phyloP scores from a whole-genome alignment of 352 stramenopile species.

The Pythium sukuiense region DNA sequence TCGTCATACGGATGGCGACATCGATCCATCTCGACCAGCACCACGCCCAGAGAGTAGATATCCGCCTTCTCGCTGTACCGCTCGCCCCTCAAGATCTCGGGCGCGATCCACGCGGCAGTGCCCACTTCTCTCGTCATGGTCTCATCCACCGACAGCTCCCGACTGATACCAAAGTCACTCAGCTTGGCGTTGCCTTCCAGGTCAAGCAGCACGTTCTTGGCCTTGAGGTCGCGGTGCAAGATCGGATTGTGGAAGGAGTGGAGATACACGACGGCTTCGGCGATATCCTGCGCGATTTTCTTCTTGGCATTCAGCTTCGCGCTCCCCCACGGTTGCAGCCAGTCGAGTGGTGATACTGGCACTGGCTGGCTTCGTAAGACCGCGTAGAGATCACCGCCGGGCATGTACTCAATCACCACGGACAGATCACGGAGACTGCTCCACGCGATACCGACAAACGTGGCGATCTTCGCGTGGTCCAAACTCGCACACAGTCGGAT shows the following conservation, averaged over 20 bases:
- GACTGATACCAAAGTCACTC: slow-evolving; percentile 20
- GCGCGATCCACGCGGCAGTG: slow-evolving; percentile 29
- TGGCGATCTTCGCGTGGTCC: slow-evolving; percentile 30
- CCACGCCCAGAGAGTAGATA: slow-evolving; percentile 31
- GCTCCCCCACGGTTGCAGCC: not conserved
- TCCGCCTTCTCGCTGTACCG: slow-evolving; percentile 33
- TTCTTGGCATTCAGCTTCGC: slow-evolving; percentile 6
- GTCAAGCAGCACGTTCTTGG: slow-evolving; percentile 19
- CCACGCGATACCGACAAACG: slow-evolving; percentile 31
- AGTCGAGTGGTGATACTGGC: not conserved
- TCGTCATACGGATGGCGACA: slow-evolving; percentile 11
- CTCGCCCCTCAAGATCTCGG: slow-evolving; percentile 26
- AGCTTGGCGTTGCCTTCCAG: slow-evolving; percentile 11
- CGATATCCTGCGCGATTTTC: slow-evolving; percentile 13
- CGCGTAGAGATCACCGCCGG: slow-evolving; percentile 23
- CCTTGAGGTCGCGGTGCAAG: slow-evolving; percentile 23
- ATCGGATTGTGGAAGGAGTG: slow-evolving; percentile 20
- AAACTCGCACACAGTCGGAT: slow-evolving; percentile 32
- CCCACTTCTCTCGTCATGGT: slow-evolving; percentile 31
- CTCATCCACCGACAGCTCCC: slow-evolving; percentile 3
- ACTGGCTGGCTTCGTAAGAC: slow-evolving; percentile 3
- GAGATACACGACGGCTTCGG: slow-evolving; percentile 22
- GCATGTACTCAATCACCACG: slow-evolving; percentile 34
- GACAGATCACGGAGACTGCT: slow-evolving; percentile 29
- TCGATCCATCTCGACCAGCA: slow-evolving; percentile 30